These are phyloP conservation scores for Phanerochaete sordida DNA, from an alignment of 768 basidiomycete genomes.

Conservation along the genomic window DNA sequence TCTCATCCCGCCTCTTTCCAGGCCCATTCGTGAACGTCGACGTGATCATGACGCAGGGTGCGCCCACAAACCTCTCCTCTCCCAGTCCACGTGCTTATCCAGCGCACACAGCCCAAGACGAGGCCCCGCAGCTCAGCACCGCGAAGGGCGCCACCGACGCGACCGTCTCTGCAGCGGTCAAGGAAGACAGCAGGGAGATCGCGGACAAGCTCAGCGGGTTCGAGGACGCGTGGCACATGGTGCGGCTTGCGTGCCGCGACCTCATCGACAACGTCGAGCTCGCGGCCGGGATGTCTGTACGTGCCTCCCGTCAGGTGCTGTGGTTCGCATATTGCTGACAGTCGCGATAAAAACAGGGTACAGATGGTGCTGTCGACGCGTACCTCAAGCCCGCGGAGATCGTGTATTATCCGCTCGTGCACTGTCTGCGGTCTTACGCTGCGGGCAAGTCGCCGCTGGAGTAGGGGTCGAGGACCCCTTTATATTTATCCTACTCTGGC, in stretches of 20 bases:
- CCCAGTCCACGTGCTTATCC: no score
- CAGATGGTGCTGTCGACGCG: conserved; percentile 17
- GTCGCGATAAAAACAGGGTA: no score
- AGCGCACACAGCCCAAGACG: not conserved
- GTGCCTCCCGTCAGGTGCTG: not conserved
- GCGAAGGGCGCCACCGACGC: not conserved
- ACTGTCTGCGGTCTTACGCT: conserved; percentile 24
- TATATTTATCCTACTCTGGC: not conserved
- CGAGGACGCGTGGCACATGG: conserved; percentile 27
- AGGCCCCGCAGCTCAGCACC: not conserved
- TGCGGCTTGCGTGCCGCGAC: conserved; percentile 18
- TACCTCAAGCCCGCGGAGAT: conserved; percentile 17
- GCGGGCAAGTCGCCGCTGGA: conserved; percentile 19
- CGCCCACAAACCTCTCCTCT: not conserved
- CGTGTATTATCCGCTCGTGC: conserved; percentile 23
- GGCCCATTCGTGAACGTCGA: conserved; percentile 18
- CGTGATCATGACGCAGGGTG: conserved; percentile 10
- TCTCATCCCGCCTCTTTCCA: not conserved
- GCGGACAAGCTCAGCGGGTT: conserved; percentile 20
- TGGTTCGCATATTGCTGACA: no score
- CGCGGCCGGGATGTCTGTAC: conserved; percentile 18
- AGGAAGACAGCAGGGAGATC: conserved; percentile 20
- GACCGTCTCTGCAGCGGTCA: not conserved
- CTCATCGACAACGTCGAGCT: conserved; percentile 22
- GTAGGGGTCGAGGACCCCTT: not conserved